Conservation (phyloP, 2,329 filamentous ascomycete genomes). For the Hymenoscyphus scutula region DNA sequence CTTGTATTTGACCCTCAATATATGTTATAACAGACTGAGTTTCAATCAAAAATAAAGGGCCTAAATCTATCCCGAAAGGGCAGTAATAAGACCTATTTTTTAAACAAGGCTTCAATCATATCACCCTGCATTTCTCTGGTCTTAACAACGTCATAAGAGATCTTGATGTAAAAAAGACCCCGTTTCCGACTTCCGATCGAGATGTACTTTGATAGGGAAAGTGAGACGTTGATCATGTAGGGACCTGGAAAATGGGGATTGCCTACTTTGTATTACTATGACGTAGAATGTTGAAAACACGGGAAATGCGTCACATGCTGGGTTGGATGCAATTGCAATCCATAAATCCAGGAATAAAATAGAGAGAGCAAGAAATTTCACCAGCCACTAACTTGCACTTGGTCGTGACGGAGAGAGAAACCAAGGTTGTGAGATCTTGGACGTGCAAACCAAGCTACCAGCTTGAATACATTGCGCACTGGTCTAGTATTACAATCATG, state of each 20-base stretch:
- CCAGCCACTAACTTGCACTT: not conserved
- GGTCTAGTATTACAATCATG: conserved; percentile 23
- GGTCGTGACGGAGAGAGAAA: not conserved
- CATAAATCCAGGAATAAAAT: too few relatives aligned
- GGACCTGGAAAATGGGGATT: not conserved
- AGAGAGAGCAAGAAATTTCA: not conserved
- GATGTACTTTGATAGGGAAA: not conserved
- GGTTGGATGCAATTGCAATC: not conserved
- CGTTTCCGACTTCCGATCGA: not conserved
- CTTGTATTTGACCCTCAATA: too few relatives aligned
- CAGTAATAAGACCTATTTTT: not conserved
- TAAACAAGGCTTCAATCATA: not conserved
- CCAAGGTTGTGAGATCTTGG: not conserved
- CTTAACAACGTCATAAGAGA: not conserved
- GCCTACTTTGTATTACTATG: not conserved
- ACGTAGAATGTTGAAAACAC: not conserved
- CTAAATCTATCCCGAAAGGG: too few relatives aligned
- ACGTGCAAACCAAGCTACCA: not conserved
- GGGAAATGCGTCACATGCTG: not conserved
- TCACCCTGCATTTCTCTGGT: not conserved
- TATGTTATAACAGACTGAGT: too few relatives aligned
- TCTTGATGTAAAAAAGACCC: not conserved
- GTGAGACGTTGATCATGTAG: not conserved
- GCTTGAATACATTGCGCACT: conserved; percentile 12
- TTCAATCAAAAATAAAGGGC: too few relatives aligned